Percentiles rank a stretch among this genome's conserved stretches.
These are phyloP conservation scores for Plasmodium coatneyi DNA, from an alignment of 169 alveolate genomes.

Conservation along the genomic window DNA sequence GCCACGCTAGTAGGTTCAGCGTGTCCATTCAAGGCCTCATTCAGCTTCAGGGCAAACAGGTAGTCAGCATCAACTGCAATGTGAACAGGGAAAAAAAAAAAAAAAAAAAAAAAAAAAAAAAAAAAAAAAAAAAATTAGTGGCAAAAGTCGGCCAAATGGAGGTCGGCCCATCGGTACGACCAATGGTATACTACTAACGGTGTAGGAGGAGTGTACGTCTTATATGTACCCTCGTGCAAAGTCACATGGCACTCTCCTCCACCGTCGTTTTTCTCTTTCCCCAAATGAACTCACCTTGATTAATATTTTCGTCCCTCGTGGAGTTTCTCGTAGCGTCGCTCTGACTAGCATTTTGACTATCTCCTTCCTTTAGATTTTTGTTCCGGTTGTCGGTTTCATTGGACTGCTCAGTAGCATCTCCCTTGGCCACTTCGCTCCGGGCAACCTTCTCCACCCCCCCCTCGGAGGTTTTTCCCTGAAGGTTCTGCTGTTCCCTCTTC, in stretches of 20 bases:
- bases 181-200: background rate
- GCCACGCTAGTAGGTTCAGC: background rate
- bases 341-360: background rate
- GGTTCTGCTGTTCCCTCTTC: slow-evolving; percentile 23
- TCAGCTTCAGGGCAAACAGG: slow-evolving; percentile 46
- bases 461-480: background rate
- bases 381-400: background rate
- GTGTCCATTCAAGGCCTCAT: slow-evolving; percentile 30
- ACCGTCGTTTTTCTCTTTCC: background rate
- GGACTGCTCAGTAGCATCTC: background rate
- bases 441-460: background rate
- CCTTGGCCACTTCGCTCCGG: background rate
- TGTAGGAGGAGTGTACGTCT: background rate
- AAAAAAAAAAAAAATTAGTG: background rate
- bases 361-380: background rate
- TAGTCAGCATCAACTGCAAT: slow-evolving; percentile 37
- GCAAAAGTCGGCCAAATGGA: background rate
- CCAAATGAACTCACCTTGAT: background rate
- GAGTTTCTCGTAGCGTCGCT: slow-evolving; percentile 1
- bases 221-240: background rate
- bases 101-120: background rate
- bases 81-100: background rate
- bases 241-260: background rate
- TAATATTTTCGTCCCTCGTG: background rate
- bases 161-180: background rate